Percentiles rank a stretch among this genome's conserved stretches.
Conservation (phyloP, 2,329 filamentous ascomycete genomes). For the Pestalotiopsis sp. region DNA sequence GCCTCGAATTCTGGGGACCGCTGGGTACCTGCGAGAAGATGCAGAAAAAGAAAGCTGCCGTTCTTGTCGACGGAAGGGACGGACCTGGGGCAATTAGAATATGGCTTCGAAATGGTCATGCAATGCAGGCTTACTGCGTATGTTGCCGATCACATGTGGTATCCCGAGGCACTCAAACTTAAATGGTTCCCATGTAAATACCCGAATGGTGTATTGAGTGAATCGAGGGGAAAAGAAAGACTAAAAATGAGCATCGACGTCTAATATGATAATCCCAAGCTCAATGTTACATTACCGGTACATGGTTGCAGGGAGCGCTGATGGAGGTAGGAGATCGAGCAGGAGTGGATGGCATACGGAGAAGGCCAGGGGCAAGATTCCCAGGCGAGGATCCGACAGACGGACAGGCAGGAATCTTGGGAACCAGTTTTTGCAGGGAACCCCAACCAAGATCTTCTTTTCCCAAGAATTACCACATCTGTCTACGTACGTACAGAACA, state of each 20-base stretch:
- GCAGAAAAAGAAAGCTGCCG: background rate
- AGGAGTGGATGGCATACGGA: background rate
- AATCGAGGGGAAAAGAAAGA: background rate
- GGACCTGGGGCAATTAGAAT: no score
- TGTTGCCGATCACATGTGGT: no score
- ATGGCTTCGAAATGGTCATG: no score
- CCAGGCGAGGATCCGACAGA: background rate
- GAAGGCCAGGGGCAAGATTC: background rate
- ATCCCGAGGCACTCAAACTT: no score
- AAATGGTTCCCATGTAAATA: no score
- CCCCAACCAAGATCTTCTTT: background rate
- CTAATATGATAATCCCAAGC: background rate
- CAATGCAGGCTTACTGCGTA: no score
- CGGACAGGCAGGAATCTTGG: no score
- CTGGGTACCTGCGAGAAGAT: background rate
- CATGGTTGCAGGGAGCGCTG: background rate
- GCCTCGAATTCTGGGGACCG: background rate
- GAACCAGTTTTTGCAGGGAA: background rate
- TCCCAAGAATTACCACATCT: background rate
- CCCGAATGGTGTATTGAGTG: no score
- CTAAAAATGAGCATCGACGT: background rate
- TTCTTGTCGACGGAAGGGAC: no score
- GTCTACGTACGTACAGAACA: background rate
- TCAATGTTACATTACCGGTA: background rate
- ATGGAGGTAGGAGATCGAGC: background rate